Evolutionary conservation across 1,139 yeast genomes (phyloP), one percentile per base, ranked within the genome.

Genomic region (Yamadazyma songkhlaensis): DNA sequence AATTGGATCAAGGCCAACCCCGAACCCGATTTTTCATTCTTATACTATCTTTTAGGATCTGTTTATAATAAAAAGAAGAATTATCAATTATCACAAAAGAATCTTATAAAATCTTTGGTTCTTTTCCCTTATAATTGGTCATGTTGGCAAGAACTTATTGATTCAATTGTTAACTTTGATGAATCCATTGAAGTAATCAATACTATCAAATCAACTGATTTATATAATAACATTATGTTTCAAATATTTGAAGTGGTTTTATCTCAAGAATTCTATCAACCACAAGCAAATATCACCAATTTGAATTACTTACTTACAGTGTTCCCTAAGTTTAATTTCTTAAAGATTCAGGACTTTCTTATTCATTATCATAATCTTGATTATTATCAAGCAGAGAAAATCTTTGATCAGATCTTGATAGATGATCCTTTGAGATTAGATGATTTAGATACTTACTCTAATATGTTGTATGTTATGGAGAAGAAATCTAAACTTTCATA

Each of bases 381-480:
- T 47, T 89, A 90, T 57, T 75, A 71, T 29, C 83, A 80, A 41
- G 90, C 97, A 0, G 97, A 89, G 49, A 57, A 67, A 31, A 67
- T 85, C 1, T 92, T 92, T 59, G 97, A 90, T 53, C 75, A 77
- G 37, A 76, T 94, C 1, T 64, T 90, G 24, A 59, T 71, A 5
- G 64, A 66, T n/a, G 97, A 92, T 55, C 98, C 98, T 0, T 75
- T 86, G 48, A 68, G 97, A 35, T 65, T 94, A 25, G 97, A 92
- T 52, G 96, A 89, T 52, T 67, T 92, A 63, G 98, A 92, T 55
- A 79, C 87, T 0, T 94, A 85, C 59, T 90, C 97, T 11, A 92
- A 94, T 59, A 87, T 94, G 62, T 71, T 94, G 31, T 94, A 89
- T 54, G 98, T 94, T 25, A 88, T 88, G 87, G 97, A 89, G 51